Evolutionary conservation across 495 filamentous ascomycete species (phyloP), one percentile per base, ranked within the genome.

Genomic region (Friedmanniomyces simplex): DNA sequence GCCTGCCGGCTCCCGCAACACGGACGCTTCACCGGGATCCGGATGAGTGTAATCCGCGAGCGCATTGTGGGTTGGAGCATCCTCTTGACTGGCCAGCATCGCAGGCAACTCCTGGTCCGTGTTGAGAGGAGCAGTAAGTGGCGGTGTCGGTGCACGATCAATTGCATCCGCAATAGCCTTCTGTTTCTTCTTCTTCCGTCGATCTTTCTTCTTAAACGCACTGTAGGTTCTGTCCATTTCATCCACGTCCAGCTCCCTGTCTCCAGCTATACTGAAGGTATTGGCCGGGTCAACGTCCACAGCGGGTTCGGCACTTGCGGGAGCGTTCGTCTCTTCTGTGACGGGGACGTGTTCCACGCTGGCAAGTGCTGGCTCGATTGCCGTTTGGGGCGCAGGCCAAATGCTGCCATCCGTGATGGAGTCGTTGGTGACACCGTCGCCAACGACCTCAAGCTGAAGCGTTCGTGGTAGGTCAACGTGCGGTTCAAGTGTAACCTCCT

Each of bases 171-270:
- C 51, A 36, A 25, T 18, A 4, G 20, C 39, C 37, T 32, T 28
- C 39, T 54, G 16, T 30, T 63, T 59, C 57, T 63, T 63, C 49
- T 54, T 55, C 28, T 57, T 59, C 13, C 56, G 25, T 25, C 52
- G 51, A n/a, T 58, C 56, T 34, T 63, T 63, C 32, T 53, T 63
- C 41, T 60, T 63, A 52, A 45, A 59, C 7, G 52, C 42, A 24
- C 41, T 55, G 42, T 63, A 63, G 10, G 57, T 52, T 28, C 57
- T 37, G 42, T 63, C 61, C 61, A 63, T 63, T 28, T 63, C 61
- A 20, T 63, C 61, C 8, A 63, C 51, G 32, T 63, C 61, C 57
- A 59, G 50, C 4, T 63, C 60, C n/a, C 36, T 18, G n/a, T 62
- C 48, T 13, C 55, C 55, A 26, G 47, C 59, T 11, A 62, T 24